Evolutionary conservation across 2,329 filamentous ascomycete species (phyloP).

Genomic region (Ophiostoma himal-ulmi): DNA sequence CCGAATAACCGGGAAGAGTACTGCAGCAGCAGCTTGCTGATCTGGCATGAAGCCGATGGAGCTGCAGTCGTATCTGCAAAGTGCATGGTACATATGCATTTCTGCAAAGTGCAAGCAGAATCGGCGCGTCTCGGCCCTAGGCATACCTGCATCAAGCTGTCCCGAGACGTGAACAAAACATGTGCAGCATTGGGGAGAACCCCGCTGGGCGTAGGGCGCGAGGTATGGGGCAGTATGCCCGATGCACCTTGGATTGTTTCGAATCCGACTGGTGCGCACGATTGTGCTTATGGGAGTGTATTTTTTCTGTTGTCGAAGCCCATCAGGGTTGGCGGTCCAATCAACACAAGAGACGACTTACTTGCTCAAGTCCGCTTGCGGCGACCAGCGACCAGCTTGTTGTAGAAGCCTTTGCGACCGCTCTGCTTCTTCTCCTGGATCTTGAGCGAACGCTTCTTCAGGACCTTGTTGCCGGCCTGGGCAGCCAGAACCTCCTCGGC

Average conservation of each 20-base stretch:
- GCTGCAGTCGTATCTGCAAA: background rate
- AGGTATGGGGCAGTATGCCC: background rate
- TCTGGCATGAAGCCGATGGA: background rate
- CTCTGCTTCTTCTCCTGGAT: slow-evolving; percentile 78
- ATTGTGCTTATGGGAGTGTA: background rate
- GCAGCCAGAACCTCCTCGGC: slow-evolving; percentile 74
- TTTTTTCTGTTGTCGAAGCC: background rate
- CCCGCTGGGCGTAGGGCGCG: background rate
- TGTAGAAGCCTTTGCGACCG: slow-evolving; percentile 86
- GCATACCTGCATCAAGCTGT: slow-evolving; percentile 8
- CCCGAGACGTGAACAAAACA: background rate
- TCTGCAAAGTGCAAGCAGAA: background rate
- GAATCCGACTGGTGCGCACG: background rate
- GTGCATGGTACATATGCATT: background rate
- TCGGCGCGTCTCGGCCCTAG: slow-evolving; percentile 1
- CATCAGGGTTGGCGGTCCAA: background rate
- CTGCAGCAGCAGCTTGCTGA: background rate
- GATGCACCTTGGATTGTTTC: background rate
- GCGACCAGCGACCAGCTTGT: slow-evolving; percentile 57
- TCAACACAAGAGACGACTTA: background rate
- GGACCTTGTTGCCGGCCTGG: slow-evolving; percentile 61
- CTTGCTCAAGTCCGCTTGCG: slow-evolving; percentile 25
- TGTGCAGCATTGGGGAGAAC: background rate
- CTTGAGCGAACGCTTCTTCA: slow-evolving; percentile 80
- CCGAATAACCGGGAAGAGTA: background rate